phyloP scores from a whole-genome alignment of 139 green algal genomes.

The Parachlorella kessleri region DNA sequence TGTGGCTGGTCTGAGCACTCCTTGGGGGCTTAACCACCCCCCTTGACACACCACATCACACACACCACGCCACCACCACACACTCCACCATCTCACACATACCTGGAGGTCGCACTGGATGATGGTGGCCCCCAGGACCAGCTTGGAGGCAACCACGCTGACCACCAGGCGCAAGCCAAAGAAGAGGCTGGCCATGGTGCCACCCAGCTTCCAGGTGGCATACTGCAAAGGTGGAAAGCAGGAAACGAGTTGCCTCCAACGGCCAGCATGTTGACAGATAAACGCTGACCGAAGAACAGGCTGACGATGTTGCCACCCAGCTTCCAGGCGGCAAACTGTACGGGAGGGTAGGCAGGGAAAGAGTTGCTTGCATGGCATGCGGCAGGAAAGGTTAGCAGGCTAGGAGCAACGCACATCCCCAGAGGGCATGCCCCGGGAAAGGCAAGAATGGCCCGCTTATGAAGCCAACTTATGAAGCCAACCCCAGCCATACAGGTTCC shows the following conservation, averaged over 20 bases:
- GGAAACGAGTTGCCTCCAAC: too few relatives aligned
- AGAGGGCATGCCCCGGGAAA: too few relatives aligned
- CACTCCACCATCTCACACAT: too few relatives aligned
- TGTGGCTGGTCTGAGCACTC: too few relatives aligned
- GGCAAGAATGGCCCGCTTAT: too few relatives aligned
- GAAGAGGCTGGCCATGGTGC: constrained; percentile 2
- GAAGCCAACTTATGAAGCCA: too few relatives aligned
- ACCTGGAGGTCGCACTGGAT: not conserved
- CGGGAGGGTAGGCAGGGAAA: not conserved
- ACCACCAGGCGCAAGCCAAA: not conserved
- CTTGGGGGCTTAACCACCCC: too few relatives aligned
- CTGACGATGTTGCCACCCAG: not conserved
- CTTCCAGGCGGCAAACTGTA: too few relatives aligned
- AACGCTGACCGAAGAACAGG: constrained; percentile 2
- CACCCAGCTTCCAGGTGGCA: not conserved
- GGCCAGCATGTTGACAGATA: not conserved
- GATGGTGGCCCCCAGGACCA: constrained; percentile 5
- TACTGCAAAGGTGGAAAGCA: not conserved
- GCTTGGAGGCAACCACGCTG: not conserved
- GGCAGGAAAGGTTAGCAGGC: not conserved
- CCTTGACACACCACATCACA: too few relatives aligned
- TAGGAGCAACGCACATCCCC: too few relatives aligned
- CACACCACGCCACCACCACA: too few relatives aligned
- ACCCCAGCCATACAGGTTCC: too few relatives aligned
- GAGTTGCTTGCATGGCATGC: not conserved